These are phyloP conservation scores for Hypoxylon sp. DNA, from an alignment of 2,329 filamentous ascomycete species.

Conservation along the genomic window DNA sequence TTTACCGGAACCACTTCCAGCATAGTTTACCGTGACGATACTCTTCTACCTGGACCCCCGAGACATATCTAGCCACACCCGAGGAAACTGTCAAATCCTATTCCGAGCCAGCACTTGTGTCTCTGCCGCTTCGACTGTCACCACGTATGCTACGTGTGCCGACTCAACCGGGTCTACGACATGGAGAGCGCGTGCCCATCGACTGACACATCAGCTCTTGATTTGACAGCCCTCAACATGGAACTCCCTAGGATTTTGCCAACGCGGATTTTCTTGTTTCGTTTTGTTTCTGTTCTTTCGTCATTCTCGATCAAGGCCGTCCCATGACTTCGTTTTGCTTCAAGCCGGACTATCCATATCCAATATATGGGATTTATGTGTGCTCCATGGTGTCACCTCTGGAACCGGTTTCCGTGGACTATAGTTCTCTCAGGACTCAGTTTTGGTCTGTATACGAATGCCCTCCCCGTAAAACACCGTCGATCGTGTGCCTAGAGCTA, in stretches of 20 bases:
- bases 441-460: constrained; percentile 51
- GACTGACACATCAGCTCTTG: constrained; percentile 25
- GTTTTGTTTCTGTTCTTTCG: constrained; percentile 18
- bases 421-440: constrained; percentile 36
- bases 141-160: constrained; percentile 31
- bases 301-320: constrained; percentile 12
- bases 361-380: constrained; percentile 21
- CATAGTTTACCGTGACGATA: constrained; percentile 9
- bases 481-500: constrained; percentile 44
- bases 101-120: constrained; percentile 10
- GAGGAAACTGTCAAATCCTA: constrained; percentile 17
- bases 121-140: constrained; percentile 23
- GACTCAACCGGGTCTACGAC: constrained; percentile 17
- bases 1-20: constrained; percentile 9
- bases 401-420: constrained; percentile 33
- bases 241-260: constrained; percentile 19
- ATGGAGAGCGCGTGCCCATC: constrained; percentile 20
- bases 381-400: constrained; percentile 24
- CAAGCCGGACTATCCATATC: constrained; percentile 41
- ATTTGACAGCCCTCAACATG: constrained; percentile 24
- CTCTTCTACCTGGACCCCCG: constrained; percentile 14
- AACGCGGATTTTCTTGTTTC: constrained; percentile 35
- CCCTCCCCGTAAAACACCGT: constrained; percentile 27
- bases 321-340: constrained; percentile 2
- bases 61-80: constrained; percentile 5